Base-by-base conservation (phyloP, 2,329 filamentous ascomycete genomes). In the Phoma sp. region DNA sequence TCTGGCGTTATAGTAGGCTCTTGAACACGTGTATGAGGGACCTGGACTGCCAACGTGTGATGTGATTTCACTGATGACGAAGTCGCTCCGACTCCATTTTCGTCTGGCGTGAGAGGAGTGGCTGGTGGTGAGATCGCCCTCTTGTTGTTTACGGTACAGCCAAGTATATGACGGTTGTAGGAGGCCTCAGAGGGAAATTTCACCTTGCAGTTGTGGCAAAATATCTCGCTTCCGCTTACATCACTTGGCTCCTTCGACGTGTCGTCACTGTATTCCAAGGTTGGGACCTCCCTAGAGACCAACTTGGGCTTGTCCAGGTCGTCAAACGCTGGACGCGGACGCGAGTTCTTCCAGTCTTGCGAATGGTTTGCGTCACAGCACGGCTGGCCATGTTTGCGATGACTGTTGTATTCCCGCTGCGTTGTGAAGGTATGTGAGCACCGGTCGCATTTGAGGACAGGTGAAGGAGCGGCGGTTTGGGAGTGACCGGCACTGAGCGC, bases 151-250 rank as follows among this genome's bases (percentile, higher is more conserved):
- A 38, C 14, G 22, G 25, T 53, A 13, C 70, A 73, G n/a, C 57
- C 46, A n/a, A 73, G 50, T 7, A 57, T 36, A 37, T 71, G 69
- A n/a, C 52, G 47, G 30, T 58, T 52, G 41, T 55, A 67, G 6
- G 32, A 11, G 8, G 51, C 57, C 39, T 43, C 9, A 9, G 60
- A 68, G 1, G 14, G 11, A 40, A 69, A 72, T 0, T 9, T n/a
- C n/a, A 52, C 59, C 29, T 62, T 64, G 47, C 69, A 72, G 7
- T 46, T 44, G 3, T 44, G 25, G 44, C 69, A 71, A 27, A 48
- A 57, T 9, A 54, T 9, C 4, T 25, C 50, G 8, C 35, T 37
- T 3, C 41, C 36, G 13, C 53, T 59, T 27, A 55, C 33, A 22
- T 60, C 44, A 7, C 47, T 60, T 8, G 57, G 46, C 1, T 52